These are phyloP conservation scores for Pecoramyces ruminantium DNA, from an alignment of 192 early-diverging fungal species.

Conservation along the genomic window DNA sequence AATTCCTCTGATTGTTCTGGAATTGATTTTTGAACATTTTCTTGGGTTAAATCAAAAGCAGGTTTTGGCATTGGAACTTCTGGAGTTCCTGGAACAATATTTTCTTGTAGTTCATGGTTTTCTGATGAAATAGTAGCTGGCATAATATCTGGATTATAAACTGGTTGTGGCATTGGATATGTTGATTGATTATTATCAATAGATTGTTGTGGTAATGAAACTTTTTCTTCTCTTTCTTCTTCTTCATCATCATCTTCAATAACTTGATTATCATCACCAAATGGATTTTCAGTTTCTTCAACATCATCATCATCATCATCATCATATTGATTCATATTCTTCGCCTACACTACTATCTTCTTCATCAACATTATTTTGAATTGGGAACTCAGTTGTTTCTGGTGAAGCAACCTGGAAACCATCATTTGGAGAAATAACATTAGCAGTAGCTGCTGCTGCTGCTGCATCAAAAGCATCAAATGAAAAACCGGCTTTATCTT, in stretches of 20 bases:
- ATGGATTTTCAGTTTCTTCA: background rate
- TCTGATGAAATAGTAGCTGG: no score
- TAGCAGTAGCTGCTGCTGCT: background rate
- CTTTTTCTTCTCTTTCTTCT: no score
- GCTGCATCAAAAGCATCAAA: background rate
- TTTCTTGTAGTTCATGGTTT: no score
- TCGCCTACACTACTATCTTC: background rate
- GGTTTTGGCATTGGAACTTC: no score
- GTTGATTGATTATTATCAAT: no score
- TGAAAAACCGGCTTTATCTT: background rate
- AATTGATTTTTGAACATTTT: no score
- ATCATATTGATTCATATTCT: background rate
- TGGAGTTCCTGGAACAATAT: no score
- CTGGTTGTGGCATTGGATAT: no score
- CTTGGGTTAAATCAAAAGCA: no score
- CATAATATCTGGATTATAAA: no score
- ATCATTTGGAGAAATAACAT: background rate
- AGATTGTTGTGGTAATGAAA: no score
- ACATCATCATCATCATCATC: background rate
- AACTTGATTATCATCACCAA: background rate
- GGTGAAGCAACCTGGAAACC: background rate
- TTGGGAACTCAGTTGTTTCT: background rate
- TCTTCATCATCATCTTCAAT: background rate
- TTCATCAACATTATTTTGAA: background rate
- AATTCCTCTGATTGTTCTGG: no score